These are phyloP conservation scores for Truncatella angustata DNA, from an alignment of 2,329 filamentous ascomycete genomes.

Conservation along the genomic window DNA sequence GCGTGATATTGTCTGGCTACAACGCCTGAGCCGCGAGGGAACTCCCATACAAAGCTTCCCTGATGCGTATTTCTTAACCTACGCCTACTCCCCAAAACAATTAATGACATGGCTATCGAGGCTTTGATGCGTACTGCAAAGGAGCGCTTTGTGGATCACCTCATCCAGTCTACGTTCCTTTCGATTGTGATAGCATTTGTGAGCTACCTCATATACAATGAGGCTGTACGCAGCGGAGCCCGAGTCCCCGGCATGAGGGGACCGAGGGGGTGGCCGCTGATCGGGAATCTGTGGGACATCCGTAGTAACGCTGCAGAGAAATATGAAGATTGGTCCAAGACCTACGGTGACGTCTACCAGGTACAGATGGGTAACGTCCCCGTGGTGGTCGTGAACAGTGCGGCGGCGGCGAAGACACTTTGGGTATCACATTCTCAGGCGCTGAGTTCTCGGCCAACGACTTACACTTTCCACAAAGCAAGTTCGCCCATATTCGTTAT, in stretches of 20 bases:
- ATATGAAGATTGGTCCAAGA: slow-evolving; percentile 52
- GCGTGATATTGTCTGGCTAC: too few relatives aligned
- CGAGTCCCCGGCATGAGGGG: slow-evolving; percentile 24
- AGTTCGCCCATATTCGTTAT: neutral
- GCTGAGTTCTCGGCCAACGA: slow-evolving; percentile 72
- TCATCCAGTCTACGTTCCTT: neutral
- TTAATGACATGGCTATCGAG: neutral
- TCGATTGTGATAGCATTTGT: neutral
- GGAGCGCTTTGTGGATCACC: neutral
- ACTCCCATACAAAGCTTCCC: neutral
- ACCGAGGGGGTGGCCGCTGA: slow-evolving; percentile 37
- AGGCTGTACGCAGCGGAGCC: slow-evolving; percentile 20
- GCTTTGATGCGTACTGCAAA: neutral
- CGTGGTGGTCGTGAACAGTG: slow-evolving; percentile 76
- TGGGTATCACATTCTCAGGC: slow-evolving; percentile 80
- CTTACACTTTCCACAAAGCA: slow-evolving; percentile 80
- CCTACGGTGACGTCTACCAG: slow-evolving; percentile 65
- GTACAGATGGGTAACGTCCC: slow-evolving; percentile 67
- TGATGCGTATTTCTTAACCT: neutral
- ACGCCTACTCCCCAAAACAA: neutral
- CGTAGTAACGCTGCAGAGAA: slow-evolving; percentile 53
- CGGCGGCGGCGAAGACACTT: slow-evolving; percentile 69
- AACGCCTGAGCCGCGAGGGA: too few relatives aligned
- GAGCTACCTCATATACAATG: slow-evolving; percentile 20
- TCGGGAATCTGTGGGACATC: slow-evolving; percentile 63